Evolutionary conservation across 768 basidiomycete species (phyloP), one percentile per base, ranked within the genome.

Genomic region (Kwoniella shandongensis): DNA sequence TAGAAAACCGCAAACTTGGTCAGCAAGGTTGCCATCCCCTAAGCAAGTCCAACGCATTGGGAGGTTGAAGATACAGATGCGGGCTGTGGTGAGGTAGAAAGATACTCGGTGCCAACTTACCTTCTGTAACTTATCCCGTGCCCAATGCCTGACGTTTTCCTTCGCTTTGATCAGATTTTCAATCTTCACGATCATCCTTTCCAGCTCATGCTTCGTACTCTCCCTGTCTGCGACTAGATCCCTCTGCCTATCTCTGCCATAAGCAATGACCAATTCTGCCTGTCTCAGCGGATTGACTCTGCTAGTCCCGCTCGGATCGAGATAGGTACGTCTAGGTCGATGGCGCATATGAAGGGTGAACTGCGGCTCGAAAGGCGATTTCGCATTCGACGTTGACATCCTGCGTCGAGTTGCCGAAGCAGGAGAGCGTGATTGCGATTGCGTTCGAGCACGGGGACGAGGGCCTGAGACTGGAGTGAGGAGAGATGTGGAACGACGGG

Each of bases 121-220:
- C 41, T 36, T 30, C 27, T 65, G 59, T 10, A 65, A 22, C 15
- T 36, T 30, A 11, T 44, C 42, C 47, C 59, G 53, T 17, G 51
- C 54, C 64, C 64, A 65, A 11, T 7, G 17, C 20, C 60, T 44
- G 4, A 65, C 64, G 3, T 4, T 10, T 8, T 65, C 60, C 38
- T 65, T 65, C 38, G 49, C 50, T 44, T 53, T 61, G 38, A 65
- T 62, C 50, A 54, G 35, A 5, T 12, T 27, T 22, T 65, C 64
- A 32, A 65, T 59, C n/a, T 39, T 25, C 20, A 22, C 39, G 11
- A 62, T 56, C 60, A 62, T 46, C 3, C 35, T 39, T 12, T 62
- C 54, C 35, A 65, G 22, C 20, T 42, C 32, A 3, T 12, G 13
- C 11, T 39, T 36, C 23, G 47, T 51, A 10, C 32, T 46, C 29